phyloP scores from a whole-genome alignment of 495 filamentous ascomycete genomes.

The Immersiella caudata region DNA sequence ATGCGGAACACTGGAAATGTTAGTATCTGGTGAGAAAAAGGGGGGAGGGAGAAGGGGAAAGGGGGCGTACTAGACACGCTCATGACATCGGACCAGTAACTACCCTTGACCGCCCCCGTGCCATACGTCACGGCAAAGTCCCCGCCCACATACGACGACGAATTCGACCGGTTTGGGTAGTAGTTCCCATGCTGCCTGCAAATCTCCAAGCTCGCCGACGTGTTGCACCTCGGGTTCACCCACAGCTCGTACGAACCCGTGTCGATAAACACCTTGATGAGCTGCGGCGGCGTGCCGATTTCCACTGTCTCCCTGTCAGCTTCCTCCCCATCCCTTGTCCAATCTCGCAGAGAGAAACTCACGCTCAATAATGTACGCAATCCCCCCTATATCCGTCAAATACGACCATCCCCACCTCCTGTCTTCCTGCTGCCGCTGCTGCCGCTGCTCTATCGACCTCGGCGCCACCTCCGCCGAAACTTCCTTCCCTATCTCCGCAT shows the following conservation, averaged over 20 bases:
- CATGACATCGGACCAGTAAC: slow-evolving; percentile 45
- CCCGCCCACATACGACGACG: slow-evolving; percentile 34
- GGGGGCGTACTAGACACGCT: slow-evolving; percentile 42
- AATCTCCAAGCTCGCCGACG: slow-evolving; percentile 39
- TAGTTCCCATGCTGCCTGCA: slow-evolving; percentile 47
- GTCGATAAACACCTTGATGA: slow-evolving; percentile 47
- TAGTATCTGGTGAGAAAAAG: not conserved
- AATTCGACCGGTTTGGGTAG: slow-evolving; percentile 42
- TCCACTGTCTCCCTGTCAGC: slow-evolving; percentile 33
- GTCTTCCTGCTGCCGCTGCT: slow-evolving; percentile 5
- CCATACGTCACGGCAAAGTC: slow-evolving; percentile 46
- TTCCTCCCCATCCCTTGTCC: not conserved
- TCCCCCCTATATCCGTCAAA: slow-evolving; percentile 39
- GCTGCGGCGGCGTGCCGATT: slow-evolving; percentile 49
- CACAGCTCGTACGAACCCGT: slow-evolving; percentile 53
- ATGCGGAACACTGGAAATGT: slow-evolving; percentile 31
- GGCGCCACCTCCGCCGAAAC: not conserved
- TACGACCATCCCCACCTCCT: slow-evolving; percentile 36
- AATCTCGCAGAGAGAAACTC: slow-evolving; percentile 5
- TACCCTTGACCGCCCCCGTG: slow-evolving; percentile 44
- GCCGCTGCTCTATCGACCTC: not conserved
- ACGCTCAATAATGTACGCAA: slow-evolving; percentile 48
- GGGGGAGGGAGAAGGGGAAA: not conserved
- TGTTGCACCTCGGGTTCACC: slow-evolving; percentile 46
- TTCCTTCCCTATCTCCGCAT: not conserved